Base-by-base conservation (phyloP, 2,329 filamentous ascomycete genomes). In the Curvularia sp. region DNA sequence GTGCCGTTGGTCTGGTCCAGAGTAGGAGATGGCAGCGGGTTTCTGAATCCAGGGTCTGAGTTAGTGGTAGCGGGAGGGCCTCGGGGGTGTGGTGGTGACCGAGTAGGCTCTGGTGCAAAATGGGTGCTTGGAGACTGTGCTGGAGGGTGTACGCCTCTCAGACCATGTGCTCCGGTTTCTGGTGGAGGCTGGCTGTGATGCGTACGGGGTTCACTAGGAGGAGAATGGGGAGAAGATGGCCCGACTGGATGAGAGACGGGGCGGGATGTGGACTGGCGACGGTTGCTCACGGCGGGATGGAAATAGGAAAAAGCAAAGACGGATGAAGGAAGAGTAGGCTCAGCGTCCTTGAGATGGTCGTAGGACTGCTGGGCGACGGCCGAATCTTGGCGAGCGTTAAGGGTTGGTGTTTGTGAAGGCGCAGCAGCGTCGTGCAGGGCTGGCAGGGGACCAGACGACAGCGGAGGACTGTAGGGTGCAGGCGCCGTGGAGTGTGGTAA, bases 371-470 rank as follows among this genome's bases (percentile, higher is more conserved):
- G 62, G 53, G 60, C 59, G 41, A 58, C 41, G 33, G 56, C 56
- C 5, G 67, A 69, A 41, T 69, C 67, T 67, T 69, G 67, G 62
- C 67, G 67, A 28, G 41, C 24, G 28, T 20, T 48, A n/a, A 53
- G 41, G 39, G 50, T 42, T 62, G 56, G 52, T 44, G 54, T 12
- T 43, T 59, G 63, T 41, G 64, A 57, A 48, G 53, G 47, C 42
- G 18, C 18, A 18, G 58, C 46, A 39, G 53, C 38, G 54, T 53
- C 53, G 22, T 46, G 48, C 54, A 51, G 26, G 18, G 20, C 22
- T 35, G 43, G 46, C 4, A 28, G n/a, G 12, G 44, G 38, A 12
- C 38, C 57, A 54, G 63, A 56, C 8, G 58, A 60, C 52, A 58
- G 38, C 4, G 44, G 47, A 22, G 60, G 56, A 26, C 52, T 58